Percentiles rank a stretch among this genome's conserved stretches.
These are phyloP conservation scores for Chalciporus piperatus DNA, from an alignment of 768 basidiomycete genomes.

Conservation along the genomic window DNA sequence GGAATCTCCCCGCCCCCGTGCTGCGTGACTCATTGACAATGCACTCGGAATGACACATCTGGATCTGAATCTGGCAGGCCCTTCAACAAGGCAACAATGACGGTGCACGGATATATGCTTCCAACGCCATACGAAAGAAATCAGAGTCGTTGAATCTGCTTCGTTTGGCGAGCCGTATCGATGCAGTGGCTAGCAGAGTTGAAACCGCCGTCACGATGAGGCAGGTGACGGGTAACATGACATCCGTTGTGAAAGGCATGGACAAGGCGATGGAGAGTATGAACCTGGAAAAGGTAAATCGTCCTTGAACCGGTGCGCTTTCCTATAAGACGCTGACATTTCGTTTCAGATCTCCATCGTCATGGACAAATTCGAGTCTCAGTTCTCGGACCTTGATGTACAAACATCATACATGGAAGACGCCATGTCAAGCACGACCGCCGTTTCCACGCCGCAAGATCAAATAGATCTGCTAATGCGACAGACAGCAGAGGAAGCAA, in stretches of 20 bases:
- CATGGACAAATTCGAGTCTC: conserved; percentile 98
- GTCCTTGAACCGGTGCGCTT: not conserved
- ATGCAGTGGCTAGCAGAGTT: conserved; percentile 94
- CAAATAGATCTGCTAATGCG: conserved; percentile 91
- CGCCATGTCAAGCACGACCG: conserved; percentile 90
- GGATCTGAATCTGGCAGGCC: conserved; percentile 52
- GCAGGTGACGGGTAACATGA: conserved; percentile 95
- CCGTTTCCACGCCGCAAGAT: conserved; percentile 92
- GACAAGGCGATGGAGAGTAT: conserved; percentile 99
- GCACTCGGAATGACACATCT: not conserved
- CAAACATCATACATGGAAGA: conserved; percentile 99
- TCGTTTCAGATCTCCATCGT: conserved; percentile 82
- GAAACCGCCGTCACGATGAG: conserved; percentile 99
- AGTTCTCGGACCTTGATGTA: conserved; percentile 96
- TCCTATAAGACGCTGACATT: not conserved
- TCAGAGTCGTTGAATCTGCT: conserved; percentile 90
- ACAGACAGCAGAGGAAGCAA: conserved; percentile 95
- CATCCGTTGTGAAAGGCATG: conserved; percentile 95
- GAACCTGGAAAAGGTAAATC: conserved; percentile 91
- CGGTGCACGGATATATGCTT: conserved; percentile 95
- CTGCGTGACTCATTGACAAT: not conserved
- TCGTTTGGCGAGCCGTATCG: conserved; percentile 85
- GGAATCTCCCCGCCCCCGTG: not conserved
- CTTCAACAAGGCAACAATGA: conserved; percentile 96
- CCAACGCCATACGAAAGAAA: conserved; percentile 98